Percentiles rank a stretch among this genome's conserved stretches.
Conservation (phyloP, 2,329 filamentous ascomycete species). For the Dactylellina sp. region DNA sequence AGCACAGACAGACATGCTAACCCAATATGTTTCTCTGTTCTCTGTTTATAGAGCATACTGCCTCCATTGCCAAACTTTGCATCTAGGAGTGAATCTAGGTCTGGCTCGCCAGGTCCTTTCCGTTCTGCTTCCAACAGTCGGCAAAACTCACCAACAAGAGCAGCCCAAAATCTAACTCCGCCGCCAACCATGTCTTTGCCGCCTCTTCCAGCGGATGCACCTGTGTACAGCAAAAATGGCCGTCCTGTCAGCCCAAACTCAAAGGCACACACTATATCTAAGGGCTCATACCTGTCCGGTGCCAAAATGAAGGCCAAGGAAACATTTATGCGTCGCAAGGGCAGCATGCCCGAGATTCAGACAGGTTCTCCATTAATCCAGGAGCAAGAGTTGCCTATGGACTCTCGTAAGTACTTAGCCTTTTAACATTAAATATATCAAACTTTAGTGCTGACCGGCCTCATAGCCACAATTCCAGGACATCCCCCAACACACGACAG, state of each 20-base stretch:
- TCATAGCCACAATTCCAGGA: conserved; percentile 74
- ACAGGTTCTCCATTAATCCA: conserved; percentile 62
- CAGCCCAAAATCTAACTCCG: conserved; percentile 54
- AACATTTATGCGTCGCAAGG: conserved; percentile 68
- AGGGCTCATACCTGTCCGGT: conserved; percentile 48
- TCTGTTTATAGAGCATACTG: conserved; percentile 31
- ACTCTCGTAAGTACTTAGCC: conserved; percentile 72
- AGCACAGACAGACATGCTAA: conserved; percentile 3
- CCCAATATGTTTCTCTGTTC: background rate
- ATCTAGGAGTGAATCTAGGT: conserved; percentile 39
- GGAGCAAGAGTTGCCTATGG: conserved; percentile 77
- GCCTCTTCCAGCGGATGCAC: conserved; percentile 44
- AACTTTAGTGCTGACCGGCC: conserved; percentile 35
- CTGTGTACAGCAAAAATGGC: conserved; percentile 40
- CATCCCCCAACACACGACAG: conserved; percentile 74
- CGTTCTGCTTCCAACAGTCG: conserved; percentile 47
- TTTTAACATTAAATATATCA: conserved; percentile 36
- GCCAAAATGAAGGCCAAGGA: conserved; percentile 60
- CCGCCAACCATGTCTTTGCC: conserved; percentile 55
- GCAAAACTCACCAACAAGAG: conserved; percentile 56
- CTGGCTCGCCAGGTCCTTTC: conserved; percentile 36
- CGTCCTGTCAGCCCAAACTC: conserved; percentile 46
- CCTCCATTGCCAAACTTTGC: conserved; percentile 51
- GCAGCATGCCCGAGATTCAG: conserved; percentile 74
- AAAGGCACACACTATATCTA: conserved; percentile 44